Conservation (phyloP, 2,329 filamentous ascomycete species). For the Aspergillus awamori region DNA sequence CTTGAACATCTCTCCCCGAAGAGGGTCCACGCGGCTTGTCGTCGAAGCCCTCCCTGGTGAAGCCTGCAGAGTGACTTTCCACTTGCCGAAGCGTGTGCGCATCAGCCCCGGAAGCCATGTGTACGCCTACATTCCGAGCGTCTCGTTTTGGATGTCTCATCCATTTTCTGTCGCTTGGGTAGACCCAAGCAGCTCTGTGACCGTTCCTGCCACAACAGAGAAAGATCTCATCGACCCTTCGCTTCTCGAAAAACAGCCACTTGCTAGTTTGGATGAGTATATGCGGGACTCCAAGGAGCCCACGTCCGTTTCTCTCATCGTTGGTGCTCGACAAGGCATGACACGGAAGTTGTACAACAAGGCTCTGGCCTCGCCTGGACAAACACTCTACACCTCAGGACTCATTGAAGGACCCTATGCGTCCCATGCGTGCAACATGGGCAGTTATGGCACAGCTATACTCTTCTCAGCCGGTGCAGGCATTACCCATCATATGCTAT, state of each 20-base stretch:
- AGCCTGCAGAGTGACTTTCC: slow-evolving; percentile 63
- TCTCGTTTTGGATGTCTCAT: slow-evolving; percentile 53
- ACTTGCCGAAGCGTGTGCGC: slow-evolving; percentile 57
- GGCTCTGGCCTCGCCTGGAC: slow-evolving; percentile 53
- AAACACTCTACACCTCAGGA: slow-evolving; percentile 56
- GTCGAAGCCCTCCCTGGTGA: slow-evolving; percentile 63
- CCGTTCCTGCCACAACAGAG: slow-evolving; percentile 25
- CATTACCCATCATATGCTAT: slow-evolving; percentile 67
- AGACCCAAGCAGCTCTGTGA: slow-evolving; percentile 37
- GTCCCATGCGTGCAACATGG: slow-evolving; percentile 58
- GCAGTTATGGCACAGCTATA: slow-evolving; percentile 66
- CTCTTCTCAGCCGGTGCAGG: slow-evolving; percentile 68
- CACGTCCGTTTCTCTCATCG: slow-evolving; percentile 58
- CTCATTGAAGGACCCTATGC: slow-evolving; percentile 67
- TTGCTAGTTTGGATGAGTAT: slow-evolving; percentile 27
- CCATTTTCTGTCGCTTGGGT: slow-evolving; percentile 54
- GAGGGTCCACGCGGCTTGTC: slow-evolving; percentile 54
- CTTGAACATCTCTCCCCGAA: slow-evolving; percentile 56
- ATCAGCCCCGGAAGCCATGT: slow-evolving; percentile 62
- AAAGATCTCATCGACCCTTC: slow-evolving; percentile 24
- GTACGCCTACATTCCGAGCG: slow-evolving; percentile 60
- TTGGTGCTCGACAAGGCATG: slow-evolving; percentile 65
- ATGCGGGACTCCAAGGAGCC: slow-evolving; percentile 27
- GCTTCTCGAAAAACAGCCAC: slow-evolving; percentile 38
- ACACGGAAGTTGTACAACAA: slow-evolving; percentile 63